Evolutionary conservation across 1,284 basidiomycete genomes (phyloP), one percentile per base, ranked within the genome.

Genomic region (Austropuccinia psidii): DNA sequence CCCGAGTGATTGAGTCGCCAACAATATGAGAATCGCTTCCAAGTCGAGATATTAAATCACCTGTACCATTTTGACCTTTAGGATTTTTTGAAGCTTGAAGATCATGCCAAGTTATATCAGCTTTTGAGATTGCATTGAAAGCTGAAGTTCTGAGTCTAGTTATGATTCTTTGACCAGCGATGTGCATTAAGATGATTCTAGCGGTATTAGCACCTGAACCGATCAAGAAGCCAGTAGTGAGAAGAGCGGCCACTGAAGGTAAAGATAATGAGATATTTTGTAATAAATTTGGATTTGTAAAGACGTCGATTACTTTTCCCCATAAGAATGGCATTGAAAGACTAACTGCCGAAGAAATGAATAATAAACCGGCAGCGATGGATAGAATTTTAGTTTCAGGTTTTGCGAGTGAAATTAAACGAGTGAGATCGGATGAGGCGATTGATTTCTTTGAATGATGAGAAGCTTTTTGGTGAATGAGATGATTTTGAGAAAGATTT

Each of bases 1-100:
- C 94, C 79, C 90, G 88, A 0, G 93, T 96, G 4, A 97, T 86
- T 70, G 89, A 91, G 82, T 98, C 95, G 49, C 96, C 96, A 49
- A 98, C 90, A 75, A 98, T 91, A 78, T 88, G 92, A 11, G 91
- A 91, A 80, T 98, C 95, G 6, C 90, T 89, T 74, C 90, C 94
- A 45, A 98, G 85, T 55, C 95, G 84, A 79, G 91, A 94, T 50
- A 98, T 84, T 11, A 97, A 90, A 80, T 98, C 96, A 15, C 95
- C 96, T 74, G 94, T 93, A 0, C 92, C 92, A 54, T 87, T 87
- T 81, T 97, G 93, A 3, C 95, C 91, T 3, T 52, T 37, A 6
- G 68, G 37, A 21, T 31, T 21, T 4, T n/a, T n/a, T 15, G 57
- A 24, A 24, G 61, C 65, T 17, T 37, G 77, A 3, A 79, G 69